phyloP scores from a whole-genome alignment of 768 basidiomycete species.

The Mycena sanguinolenta region DNA sequence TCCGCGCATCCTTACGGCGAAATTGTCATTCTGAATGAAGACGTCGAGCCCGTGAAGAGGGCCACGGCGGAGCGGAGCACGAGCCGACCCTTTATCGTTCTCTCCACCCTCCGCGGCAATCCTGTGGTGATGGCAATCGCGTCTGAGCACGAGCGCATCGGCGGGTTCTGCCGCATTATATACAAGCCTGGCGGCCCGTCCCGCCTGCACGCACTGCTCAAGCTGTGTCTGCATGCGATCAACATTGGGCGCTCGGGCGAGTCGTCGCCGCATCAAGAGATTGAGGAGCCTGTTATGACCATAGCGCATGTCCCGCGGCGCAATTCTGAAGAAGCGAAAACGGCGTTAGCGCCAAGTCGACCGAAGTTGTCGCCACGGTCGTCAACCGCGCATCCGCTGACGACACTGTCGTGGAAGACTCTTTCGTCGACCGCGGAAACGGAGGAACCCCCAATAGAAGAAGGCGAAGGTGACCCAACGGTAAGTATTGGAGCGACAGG shows the following conservation, averaged over 20 bases:
- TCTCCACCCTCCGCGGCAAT: constrained; percentile 80
- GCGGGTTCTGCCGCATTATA: constrained; percentile 89
- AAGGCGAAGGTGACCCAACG: constrained; percentile 54
- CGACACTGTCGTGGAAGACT: constrained; percentile 48
- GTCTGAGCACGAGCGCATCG: constrained; percentile 80
- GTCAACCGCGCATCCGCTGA: constrained; percentile 59
- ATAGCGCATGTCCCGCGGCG: constrained; percentile 46
- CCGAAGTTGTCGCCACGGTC: constrained; percentile 70
- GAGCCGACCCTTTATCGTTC: constrained; percentile 77
- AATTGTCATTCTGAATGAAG: constrained; percentile 87
- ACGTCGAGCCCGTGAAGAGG: constrained; percentile 66
- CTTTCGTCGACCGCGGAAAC: constrained; percentile 51
- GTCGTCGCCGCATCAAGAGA: constrained; percentile 35
- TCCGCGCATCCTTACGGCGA: constrained; percentile 66
- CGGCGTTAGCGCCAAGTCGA: constrained; percentile 43
- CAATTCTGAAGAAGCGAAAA: constrained; percentile 63
- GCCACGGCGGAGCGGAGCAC: constrained; percentile 72
- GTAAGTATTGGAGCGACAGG: constrained; percentile 72
- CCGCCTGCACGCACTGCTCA: constrained; percentile 75
- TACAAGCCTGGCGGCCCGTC: constrained; percentile 93
- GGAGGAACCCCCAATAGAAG: constrained; percentile 45
- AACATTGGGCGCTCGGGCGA: constrained; percentile 58
- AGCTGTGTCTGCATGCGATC: constrained; percentile 70
- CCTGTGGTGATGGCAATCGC: constrained; percentile 72
- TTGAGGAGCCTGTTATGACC: not conserved